Conservation (phyloP, 2,329 filamentous ascomycete genomes). For the Monilinia polystroma region DNA sequence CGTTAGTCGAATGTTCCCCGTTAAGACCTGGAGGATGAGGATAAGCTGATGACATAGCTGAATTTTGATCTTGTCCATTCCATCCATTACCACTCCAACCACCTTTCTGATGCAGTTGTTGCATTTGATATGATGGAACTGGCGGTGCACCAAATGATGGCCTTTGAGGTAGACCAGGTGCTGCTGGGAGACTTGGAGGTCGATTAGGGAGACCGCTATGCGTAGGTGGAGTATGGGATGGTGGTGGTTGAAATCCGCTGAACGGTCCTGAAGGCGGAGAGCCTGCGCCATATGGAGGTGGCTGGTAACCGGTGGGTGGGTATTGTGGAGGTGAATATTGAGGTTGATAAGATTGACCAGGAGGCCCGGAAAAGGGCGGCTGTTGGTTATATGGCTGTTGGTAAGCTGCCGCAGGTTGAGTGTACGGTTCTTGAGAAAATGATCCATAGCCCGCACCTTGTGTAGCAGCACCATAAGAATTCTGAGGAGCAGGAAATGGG, state of each 20-base stretch:
- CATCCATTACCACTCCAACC: conserved; percentile 42
- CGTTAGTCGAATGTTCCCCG: conserved; percentile 41
- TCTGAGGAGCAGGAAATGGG: conserved; percentile 37
- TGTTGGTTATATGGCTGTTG: conserved; percentile 44
- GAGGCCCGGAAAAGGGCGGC: conserved; percentile 40
- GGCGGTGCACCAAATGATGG: conserved; percentile 55
- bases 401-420: conserved; percentile 44
- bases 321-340: conserved; percentile 40
- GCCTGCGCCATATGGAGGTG: conserved; percentile 33
- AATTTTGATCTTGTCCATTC: conserved; percentile 42
- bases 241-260: conserved; percentile 45
- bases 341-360: conserved; percentile 38
- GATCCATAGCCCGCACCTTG: conserved; percentile 41
- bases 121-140: conserved; percentile 50
- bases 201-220: conserved; percentile 47
- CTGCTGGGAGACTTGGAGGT: conserved; percentile 54
- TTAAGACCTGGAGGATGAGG: conserved; percentile 41
- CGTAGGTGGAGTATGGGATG: conserved; percentile 43
- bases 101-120: conserved; percentile 50
- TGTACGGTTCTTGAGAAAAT: conserved; percentile 41
- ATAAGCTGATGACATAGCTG: conserved; percentile 43
- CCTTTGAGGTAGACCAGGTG: conserved; percentile 59
- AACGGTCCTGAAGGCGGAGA: conserved; percentile 45
- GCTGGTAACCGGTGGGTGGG: conserved; percentile 26
- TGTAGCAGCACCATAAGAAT: conserved; percentile 32